These are phyloP conservation scores for Pholiota adiposa DNA, from an alignment of 1,284 basidiomycete species.

Conservation along the genomic window DNA sequence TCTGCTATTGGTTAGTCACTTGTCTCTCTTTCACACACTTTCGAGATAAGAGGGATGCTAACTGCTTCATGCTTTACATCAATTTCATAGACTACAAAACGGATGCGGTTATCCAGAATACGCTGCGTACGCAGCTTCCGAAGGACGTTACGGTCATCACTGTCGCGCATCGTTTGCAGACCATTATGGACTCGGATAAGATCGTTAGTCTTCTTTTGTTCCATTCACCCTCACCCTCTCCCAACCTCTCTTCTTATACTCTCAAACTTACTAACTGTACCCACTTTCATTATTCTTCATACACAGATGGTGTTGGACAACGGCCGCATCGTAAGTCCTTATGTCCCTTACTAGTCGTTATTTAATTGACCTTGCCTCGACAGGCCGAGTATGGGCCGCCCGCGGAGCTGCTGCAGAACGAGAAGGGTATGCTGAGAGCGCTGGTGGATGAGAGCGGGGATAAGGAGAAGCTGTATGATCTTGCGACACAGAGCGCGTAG, in stretches of 20 bases:
- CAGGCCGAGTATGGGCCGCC: conserved; percentile 66
- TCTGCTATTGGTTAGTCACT: conserved; percentile 50
- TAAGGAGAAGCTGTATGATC: conserved; percentile 47
- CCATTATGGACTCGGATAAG: conserved; percentile 22
- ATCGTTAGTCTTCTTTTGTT: conserved; percentile 29
- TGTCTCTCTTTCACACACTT: too few relatives aligned
- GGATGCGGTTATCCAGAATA: conserved; percentile 51
- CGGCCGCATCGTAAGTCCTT: conserved; percentile 2
- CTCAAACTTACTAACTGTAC: too few relatives aligned
- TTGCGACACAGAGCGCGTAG: too few relatives aligned
- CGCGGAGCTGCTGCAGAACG: conserved; percentile 53
- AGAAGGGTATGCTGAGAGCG: conserved; percentile 53
- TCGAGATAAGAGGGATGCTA: neutral
- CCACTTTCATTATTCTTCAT: too few relatives aligned
- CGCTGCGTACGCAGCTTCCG: conserved; percentile 52
- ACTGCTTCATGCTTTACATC: neutral
- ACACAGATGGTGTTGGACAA: conserved; percentile 4
- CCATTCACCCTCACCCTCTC: neutral
- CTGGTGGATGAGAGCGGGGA: conserved; percentile 66
- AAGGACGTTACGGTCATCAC: conserved; percentile 55
- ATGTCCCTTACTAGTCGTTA: neutral
- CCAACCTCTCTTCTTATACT: too few relatives aligned
- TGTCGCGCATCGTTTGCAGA: conserved; percentile 42
- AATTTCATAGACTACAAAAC: conserved; percentile 5
- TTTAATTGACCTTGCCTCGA: neutral